These are phyloP conservation scores for Phytophthora lateralis DNA, from an alignment of 352 stramenopile species.

Conservation along the genomic window DNA sequence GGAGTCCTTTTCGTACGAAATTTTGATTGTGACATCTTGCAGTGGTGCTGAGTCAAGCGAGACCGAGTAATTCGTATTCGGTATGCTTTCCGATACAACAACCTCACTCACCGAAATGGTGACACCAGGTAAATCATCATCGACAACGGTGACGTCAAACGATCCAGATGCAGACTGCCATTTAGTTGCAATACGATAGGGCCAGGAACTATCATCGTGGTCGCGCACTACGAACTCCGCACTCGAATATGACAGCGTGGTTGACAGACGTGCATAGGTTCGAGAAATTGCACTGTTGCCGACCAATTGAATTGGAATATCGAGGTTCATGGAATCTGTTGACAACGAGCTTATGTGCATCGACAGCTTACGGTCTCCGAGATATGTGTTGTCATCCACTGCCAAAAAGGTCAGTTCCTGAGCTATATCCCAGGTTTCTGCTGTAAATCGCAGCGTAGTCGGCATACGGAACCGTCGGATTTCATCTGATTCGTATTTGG, in stretches of 20 bases:
- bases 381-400: conserved; percentile 69
- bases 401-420: conserved; percentile 61
- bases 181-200: conserved; percentile 32
- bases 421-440: conserved; percentile 56
- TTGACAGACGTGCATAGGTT: conserved; percentile 22
- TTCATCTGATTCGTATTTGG: conserved; percentile 50
- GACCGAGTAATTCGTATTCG: conserved; percentile 49
- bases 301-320: conserved; percentile 46
- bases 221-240: conserved; percentile 51
- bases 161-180: conserved; percentile 46
- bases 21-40: conserved; percentile 48
- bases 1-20: conserved; percentile 47
- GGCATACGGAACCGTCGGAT: conserved; percentile 38
- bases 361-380: conserved; percentile 51
- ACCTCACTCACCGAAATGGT: conserved; percentile 52
- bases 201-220: conserved; percentile 40
- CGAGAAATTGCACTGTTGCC: conserved; percentile 23
- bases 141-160: conserved; percentile 44
- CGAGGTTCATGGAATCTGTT: conserved; percentile 24
- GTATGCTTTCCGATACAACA: conserved; percentile 49
- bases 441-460: conserved; percentile 56
- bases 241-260: conserved; percentile 41
- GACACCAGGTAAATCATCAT: conserved; percentile 72
- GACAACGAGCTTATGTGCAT: conserved; percentile 39
- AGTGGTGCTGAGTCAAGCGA: conserved; percentile 68